Conservation (phyloP, 2,329 filamentous ascomycete genomes). For the Trichoderma sp. region DNA sequence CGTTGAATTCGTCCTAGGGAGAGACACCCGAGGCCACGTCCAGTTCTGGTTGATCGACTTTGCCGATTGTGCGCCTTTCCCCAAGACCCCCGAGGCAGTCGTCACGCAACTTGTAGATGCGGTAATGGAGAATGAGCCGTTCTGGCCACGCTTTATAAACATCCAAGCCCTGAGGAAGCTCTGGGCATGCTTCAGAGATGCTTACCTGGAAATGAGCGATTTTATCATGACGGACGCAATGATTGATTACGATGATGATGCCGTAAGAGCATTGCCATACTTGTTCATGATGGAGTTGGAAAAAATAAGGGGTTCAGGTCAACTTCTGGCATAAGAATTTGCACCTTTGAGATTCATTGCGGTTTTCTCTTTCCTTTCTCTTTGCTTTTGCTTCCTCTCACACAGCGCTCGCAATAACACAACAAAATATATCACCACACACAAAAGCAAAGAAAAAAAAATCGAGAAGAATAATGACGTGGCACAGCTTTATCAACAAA, state of each 20-base stretch:
- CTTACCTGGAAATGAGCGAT: constrained; percentile 19
- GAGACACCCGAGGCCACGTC: constrained; percentile 10
- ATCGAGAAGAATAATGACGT: neutral
- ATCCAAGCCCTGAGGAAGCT: constrained; percentile 12
- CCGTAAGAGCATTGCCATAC: neutral
- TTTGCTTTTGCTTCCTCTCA: neutral
- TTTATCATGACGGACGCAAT: constrained; percentile 12
- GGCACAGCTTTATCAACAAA: neutral
- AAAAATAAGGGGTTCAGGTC: constrained; percentile 16
- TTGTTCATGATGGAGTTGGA: constrained; percentile 21
- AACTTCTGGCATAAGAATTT: neutral
- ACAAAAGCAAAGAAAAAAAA: neutral
- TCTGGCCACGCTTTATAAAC: constrained; percentile 21
- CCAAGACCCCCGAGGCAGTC: constrained; percentile 2
- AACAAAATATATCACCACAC: neutral
- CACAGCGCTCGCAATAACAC: neutral
- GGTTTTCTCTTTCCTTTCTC: neutral
- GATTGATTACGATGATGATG: constrained; percentile 1
- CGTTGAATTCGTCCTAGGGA: constrained; percentile 25
- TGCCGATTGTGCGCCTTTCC: constrained; percentile 22
- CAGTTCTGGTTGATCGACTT: constrained; percentile 28
- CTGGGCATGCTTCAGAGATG: constrained; percentile 19
- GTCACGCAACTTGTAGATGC: constrained; percentile 21
- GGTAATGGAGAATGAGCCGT: constrained; percentile 19
- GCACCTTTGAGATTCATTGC: neutral